A percentile compares a stretch with the other conserved stretches of the same genome.
Conservation (phyloP, 2,329 filamentous ascomycete genomes). For the Colletotrichum camelliae region DNA sequence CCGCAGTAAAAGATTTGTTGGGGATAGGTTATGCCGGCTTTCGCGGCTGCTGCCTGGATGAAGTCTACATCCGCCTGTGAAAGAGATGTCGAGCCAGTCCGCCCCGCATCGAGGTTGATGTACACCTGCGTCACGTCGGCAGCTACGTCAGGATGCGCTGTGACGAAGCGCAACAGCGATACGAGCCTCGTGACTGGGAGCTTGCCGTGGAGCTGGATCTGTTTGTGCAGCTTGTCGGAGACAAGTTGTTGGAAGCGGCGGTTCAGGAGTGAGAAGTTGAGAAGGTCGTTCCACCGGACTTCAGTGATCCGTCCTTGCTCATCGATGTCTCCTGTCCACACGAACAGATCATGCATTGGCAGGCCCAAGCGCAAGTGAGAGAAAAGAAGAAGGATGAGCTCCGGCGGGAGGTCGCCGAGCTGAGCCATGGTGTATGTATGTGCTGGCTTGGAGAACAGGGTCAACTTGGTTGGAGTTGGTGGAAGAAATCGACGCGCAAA, state of each 20-base stretch:
- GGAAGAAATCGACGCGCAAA: background rate
- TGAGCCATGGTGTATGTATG: background rate
- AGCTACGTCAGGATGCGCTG: background rate
- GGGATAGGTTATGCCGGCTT: background rate
- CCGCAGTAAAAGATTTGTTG: background rate
- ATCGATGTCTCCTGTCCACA: background rate
- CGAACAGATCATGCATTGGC: background rate
- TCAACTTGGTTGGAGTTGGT: background rate
- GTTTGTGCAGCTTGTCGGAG: background rate
- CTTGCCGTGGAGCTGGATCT: background rate
- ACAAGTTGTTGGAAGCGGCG: background rate
- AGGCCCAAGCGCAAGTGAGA: background rate
- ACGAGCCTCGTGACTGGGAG: background rate
- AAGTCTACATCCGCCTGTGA: rapidly evolving
- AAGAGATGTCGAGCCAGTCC: background rate
- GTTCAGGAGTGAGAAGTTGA: background rate
- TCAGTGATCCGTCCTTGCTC: background rate
- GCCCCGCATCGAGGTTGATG: background rate
- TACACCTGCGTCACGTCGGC: background rate
- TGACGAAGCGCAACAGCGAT: rapidly evolving
- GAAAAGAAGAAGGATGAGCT: background rate
- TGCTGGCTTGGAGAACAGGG: background rate
- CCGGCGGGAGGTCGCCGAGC: background rate
- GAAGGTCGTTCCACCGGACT: background rate
- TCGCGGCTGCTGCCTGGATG: background rate